Evolutionary conservation across 306 rosid species (phyloP), one percentile per base, ranked within the genome.

Genomic region (Quercus agrifolia): DNA sequence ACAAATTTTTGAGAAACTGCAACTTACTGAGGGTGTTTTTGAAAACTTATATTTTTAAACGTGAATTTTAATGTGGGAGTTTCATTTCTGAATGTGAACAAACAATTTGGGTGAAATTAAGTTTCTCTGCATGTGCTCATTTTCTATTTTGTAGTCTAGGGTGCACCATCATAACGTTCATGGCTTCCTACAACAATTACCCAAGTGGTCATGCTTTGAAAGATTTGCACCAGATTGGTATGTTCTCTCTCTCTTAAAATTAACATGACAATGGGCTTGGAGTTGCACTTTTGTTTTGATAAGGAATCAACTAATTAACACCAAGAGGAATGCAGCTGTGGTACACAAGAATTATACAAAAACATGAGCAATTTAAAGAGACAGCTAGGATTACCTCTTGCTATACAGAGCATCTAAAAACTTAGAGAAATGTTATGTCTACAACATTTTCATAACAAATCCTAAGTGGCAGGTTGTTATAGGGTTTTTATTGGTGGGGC

Each of bases 121-220:
- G 75, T 77, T 75, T 49, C 35, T 74, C 49, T 55, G 21, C 41
- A 70, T 85, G 54, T 76, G 57, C 82, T 87, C 74, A 82, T 71
- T 86, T 83, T 85, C 70, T 84, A 51, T 83, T 74, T 86, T 92
- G 90, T 83, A 94, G 98, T 88, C 84, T 94, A 80, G 98, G 89
- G 84, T 91, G 88, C 86, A 83, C 97, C 28, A 38, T 87, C 75
- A 83, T 87, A 76, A 86, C 91, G 82, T 90, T 94, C 93, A 83
- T 86, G 85, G 98, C 98, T 4, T 94, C 98, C 71, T 88, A 84
- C 80, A 84, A 93, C 88, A 94, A 94, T 83, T 94, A 94, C 78
- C 93, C 98, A 28, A 92, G 98, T 71, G 97, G 98, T 25, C 86
- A 94, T 81, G 95, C 97, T 75, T 83, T 94, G 83, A 86, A 87